These are phyloP conservation scores for Chrysochromulina parva DNA, from an alignment of 78 protist genomes.

Conservation along the genomic window DNA sequence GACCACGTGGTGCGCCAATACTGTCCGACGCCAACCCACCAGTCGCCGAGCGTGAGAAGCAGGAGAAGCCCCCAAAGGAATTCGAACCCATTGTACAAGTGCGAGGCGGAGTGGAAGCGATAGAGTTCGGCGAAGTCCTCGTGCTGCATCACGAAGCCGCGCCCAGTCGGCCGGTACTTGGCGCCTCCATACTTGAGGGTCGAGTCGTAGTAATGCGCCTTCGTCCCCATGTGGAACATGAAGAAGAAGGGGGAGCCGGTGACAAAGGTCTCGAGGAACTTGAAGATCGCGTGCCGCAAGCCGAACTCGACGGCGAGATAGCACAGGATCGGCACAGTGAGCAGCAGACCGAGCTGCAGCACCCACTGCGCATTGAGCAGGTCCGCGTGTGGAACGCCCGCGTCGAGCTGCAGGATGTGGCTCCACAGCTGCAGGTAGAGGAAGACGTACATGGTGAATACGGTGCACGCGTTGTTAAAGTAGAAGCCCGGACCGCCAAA, in stretches of 20 bases:
- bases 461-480: not conserved
- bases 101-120: not conserved
- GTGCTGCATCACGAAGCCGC: constrained; percentile 47
- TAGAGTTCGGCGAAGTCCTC: constrained; percentile 35
- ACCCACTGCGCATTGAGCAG: not conserved
- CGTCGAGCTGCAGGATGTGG: not conserved
- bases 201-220: not conserved
- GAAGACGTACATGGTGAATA: not conserved
- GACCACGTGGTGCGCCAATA: constrained; percentile 23
- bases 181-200: constrained; percentile 31
- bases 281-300: not conserved
- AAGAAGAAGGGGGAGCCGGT: constrained; percentile 41
- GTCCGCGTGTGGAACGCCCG: not conserved
- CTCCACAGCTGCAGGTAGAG: not conserved
- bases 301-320: constrained; percentile 39
- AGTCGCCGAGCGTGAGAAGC: not conserved
- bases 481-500: constrained; percentile 7
- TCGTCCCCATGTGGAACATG: constrained; percentile 54
- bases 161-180: constrained; percentile 43
- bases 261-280: not conserved
- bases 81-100: constrained; percentile 30
- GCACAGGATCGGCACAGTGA: constrained; percentile 26
- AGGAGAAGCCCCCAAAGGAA: constrained; percentile 11
- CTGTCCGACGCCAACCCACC: not conserved
- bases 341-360: constrained; percentile 19